phyloP scores from a whole-genome alignment of 768 basidiomycete genomes.

The Macrocybe gigantea region DNA sequence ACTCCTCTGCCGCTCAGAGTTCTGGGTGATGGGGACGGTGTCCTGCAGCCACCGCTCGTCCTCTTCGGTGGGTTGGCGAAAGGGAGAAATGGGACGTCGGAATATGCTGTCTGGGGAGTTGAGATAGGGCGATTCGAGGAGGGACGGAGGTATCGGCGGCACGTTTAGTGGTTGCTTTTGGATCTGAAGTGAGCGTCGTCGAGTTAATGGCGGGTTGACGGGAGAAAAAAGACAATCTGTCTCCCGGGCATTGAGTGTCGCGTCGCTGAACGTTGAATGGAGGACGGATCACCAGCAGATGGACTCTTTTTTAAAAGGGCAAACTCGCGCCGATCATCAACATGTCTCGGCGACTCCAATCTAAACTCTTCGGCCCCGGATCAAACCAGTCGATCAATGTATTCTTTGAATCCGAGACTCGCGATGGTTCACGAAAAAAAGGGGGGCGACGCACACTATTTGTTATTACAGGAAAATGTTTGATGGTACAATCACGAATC shows the following conservation, averaged over 20 bases:
- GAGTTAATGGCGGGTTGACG: conserved; percentile 9
- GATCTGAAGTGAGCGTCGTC: conserved; percentile 32
- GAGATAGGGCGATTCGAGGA: conserved; percentile 50
- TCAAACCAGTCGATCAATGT: no score
- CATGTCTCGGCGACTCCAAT: no score
- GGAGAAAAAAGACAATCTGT: neutral
- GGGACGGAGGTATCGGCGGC: conserved; percentile 52
- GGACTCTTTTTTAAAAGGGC: no score
- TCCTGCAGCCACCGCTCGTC: conserved; percentile 62
- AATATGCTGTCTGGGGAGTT: conserved; percentile 46
- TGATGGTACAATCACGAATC: neutral
- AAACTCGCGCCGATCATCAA: no score
- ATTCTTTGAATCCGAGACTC: no score
- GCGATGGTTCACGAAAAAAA: no score
- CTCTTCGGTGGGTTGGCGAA: conserved; percentile 37
- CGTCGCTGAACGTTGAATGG: no score
- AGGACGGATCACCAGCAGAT: no score
- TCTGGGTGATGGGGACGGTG: conserved; percentile 41
- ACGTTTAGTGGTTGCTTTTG: conserved; percentile 25
- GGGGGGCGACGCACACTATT: no score
- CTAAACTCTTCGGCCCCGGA: no score
- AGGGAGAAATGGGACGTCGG: conserved; percentile 25
- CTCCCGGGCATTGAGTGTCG: no score
- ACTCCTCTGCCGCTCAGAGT: neutral
- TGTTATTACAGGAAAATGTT: no score